These are phyloP conservation scores for Tetrapyrgos nigripes DNA, from an alignment of 1,284 basidiomycete genomes.

Conservation along the genomic window DNA sequence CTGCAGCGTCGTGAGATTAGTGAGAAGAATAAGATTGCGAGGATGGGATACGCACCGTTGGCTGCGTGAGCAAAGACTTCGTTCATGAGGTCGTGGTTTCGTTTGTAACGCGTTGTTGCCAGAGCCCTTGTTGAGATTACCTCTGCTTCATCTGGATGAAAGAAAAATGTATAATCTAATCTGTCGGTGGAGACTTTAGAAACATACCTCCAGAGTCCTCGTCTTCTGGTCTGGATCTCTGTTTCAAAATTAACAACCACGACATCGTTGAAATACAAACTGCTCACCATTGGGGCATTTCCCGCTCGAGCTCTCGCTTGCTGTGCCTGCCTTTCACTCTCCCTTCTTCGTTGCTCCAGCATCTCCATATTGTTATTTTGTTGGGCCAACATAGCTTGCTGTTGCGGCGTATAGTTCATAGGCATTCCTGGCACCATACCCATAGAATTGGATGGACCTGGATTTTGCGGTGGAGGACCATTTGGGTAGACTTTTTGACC, in stretches of 20 bases:
- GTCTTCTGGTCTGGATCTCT: constrained; percentile 54
- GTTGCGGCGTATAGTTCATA: constrained; percentile 37
- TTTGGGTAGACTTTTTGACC: constrained; percentile 65
- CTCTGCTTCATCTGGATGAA: constrained; percentile 65
- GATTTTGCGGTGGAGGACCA: constrained; percentile 32
- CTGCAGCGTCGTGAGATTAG: constrained; percentile 35
- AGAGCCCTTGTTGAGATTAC: constrained; percentile 74
- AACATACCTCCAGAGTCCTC: constrained; percentile 71
- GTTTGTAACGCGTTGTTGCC: constrained; percentile 71
- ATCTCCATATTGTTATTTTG: constrained; percentile 75
- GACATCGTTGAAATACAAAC: neutral
- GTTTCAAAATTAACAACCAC: neutral
- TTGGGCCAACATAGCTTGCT: constrained; percentile 72
- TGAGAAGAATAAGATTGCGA: constrained; percentile 5
- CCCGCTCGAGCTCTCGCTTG: constrained; percentile 23
- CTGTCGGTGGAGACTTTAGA: constrained; percentile 2
- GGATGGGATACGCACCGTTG: constrained; percentile 51
- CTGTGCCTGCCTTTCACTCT: constrained; percentile 48
- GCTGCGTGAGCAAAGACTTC: constrained; percentile 78
- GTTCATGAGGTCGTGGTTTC: constrained; percentile 84
- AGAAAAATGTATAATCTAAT: constrained; percentile 5
- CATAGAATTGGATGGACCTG: constrained; percentile 29
- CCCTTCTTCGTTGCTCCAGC: constrained; percentile 61
- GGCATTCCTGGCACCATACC: constrained; percentile 28
- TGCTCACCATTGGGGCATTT: constrained; percentile 29